Evolutionary conservation across 2,329 filamentous ascomycete genomes (phyloP), one percentile per base, ranked within the genome.

Genomic region (Alternaria arbusti): DNA sequence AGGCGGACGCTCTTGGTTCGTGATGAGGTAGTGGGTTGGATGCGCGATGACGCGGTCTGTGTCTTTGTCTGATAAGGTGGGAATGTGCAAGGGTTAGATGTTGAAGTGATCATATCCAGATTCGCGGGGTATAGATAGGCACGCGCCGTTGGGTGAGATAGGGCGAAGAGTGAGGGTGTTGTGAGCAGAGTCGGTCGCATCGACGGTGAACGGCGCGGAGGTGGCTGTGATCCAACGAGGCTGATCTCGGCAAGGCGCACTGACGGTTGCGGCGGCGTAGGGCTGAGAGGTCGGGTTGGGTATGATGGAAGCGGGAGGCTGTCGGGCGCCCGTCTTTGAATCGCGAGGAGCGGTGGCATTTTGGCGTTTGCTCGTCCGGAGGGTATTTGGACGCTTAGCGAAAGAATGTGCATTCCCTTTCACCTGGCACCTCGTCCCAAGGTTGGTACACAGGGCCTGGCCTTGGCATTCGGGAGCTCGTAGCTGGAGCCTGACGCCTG

Each of bases 21-120:
- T 28, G 63, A 50, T 40, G 43, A 62, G 28, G 64, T 60, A 49
- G 64, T 64, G 57, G 66, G 63, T 50, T 59, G 63, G 52, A 64
- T 65, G 69, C 63, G 70, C 60, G 73, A 64, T 67, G 74, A 71
- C 63, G 73, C 66, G 67, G 70, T 63, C 44, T 59, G 57, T 62
- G 55, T 66, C 67, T 60, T 60, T 46, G 66, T 68, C 59, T 72
- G 68, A 49, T 66, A 65, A 63, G 59, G 71, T 61, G 66, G 61
- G 55, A 55, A 66, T 60, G 69, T 64, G 69, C 54, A 49, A 69
- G 66, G 52, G 68, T 54, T 65, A 58, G 68, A 61, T 68, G 62
- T 72, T 75, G 73, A 65, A 74, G 72, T 66, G 70, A 70, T 74
- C 77, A 79, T 79, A 63, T 78, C 77, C 75, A 77, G 73, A 63